Conservation (phyloP, 75 land plant species). For the Selaginella tamariscina region DNA sequence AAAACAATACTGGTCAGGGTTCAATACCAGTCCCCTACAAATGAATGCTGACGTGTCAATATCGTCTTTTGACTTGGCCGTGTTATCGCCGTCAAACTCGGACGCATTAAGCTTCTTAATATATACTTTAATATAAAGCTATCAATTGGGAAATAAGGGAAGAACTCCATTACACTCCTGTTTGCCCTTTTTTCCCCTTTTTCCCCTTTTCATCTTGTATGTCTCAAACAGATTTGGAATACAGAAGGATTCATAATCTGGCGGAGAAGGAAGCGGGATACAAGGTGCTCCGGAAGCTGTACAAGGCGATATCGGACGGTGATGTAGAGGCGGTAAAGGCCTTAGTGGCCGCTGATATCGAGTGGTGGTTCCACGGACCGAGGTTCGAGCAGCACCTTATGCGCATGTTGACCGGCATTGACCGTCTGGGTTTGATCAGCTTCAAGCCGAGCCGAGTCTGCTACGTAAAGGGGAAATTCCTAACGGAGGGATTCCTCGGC, state of each 20-base stretch:
- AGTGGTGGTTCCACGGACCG: constrained; percentile 96
- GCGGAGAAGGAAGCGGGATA: not conserved
- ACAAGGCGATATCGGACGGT: not conserved
- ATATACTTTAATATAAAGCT: no score
- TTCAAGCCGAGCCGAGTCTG: constrained; percentile 37
- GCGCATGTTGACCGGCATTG: constrained; percentile 56
- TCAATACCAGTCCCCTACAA: no score
- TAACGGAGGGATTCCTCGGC: constrained; percentile 39
- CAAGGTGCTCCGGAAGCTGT: not conserved
- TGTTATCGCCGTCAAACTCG: no score
- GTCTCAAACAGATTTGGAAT: not conserved
- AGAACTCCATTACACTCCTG: no score
- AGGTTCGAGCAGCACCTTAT: constrained; percentile 66
- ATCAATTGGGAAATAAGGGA: no score
- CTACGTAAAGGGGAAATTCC: constrained; percentile 31
- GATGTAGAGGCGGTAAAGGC: not conserved
- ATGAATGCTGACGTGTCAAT: no score
- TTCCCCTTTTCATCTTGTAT: no score
- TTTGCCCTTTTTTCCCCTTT: no score
- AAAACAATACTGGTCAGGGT: no score
- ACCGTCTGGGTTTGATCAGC: constrained; percentile 25
- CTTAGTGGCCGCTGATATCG: constrained; percentile 39
- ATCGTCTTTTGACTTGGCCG: no score
- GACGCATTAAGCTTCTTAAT: no score
- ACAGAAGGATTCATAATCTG: not conserved